phyloP scores from a whole-genome alignment of 2,329 filamentous ascomycete genomes.

The Colletotrichum sp. region DNA sequence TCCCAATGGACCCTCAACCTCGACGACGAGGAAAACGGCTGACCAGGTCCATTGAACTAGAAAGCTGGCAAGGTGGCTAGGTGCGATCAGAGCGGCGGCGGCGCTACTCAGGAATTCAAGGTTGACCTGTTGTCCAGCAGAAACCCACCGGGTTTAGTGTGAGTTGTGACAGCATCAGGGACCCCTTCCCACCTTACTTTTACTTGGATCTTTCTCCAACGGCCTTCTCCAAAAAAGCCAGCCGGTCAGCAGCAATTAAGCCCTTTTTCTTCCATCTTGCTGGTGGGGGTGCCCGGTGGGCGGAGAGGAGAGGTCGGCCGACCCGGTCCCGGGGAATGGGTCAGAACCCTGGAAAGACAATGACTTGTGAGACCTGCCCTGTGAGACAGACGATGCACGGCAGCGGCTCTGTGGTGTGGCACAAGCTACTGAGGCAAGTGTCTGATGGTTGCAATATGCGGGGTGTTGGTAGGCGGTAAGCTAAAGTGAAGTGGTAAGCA shows the following conservation, averaged over 20 bases:
- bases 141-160: conserved; percentile 17
- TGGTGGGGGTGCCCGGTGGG: neutral
- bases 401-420: neutral
- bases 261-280: neutral
- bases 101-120: neutral
- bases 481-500: neutral
- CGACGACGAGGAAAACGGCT: neutral
- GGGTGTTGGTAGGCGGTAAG: neutral
- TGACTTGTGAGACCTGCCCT: neutral
- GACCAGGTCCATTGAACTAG: neutral
- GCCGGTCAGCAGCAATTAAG: neutral
- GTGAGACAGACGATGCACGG: neutral
- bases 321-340: neutral
- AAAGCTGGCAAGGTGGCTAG: neutral
- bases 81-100: neutral
- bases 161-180: conserved; percentile 11
- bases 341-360: neutral
- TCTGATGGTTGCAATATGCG: neutral
- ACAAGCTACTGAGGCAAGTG: neutral
- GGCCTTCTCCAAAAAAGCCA: neutral
- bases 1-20: neutral
- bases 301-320: neutral
- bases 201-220: neutral
- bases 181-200: neutral
- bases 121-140: conserved; percentile 3